Evolutionary conservation across 1,284 basidiomycete genomes (phyloP), one percentile per base, ranked within the genome.

Genomic region (Cryptococcus sp.): DNA sequence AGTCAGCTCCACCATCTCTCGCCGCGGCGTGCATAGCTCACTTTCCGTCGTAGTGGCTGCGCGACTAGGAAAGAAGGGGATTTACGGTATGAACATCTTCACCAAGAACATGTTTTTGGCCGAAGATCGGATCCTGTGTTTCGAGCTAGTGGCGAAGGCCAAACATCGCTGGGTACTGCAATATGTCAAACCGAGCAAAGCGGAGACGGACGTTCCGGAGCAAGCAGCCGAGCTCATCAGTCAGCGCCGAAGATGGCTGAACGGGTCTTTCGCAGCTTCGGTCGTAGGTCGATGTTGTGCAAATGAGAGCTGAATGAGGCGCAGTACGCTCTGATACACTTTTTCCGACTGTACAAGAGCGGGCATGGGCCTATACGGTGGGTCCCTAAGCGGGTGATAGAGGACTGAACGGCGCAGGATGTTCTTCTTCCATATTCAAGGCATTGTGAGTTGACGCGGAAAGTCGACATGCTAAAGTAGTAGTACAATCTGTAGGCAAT

Each of bases 81-180:
- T 96, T 57, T 88, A 96, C 67, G 92, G 93, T 39, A 98, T 98
- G 95, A 89, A 89, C 77, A 99, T 99, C 71, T 98, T 98, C 81
- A 94, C 91, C 49, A 83, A 83, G 80, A 94, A 93, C 82, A 94
- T 82, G 79, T 83, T 82, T 71, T 64, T 97, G 78, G 93, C 92
- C 53, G 92, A 94, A 79, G 92, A 94, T 84, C 89, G 89, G 81
- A 97, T 97, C 65, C 83, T 98, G 38, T 97, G 94, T 80, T 98
- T 97, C 79, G 94, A 98, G 79, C 83, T 98, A 48, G 94, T 94
- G 22, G 93, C 93, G 25, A 98, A 97, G 78, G 87, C 85, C 4
- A 84, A 84, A 48, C 89, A 91, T 66, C 82, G 84, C 62, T 98
- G 95, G 93, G 91, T 88, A 1, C 79, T 97, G 69, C 89, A 89